These are phyloP conservation scores for Ambispora gerdemannii DNA, from an alignment of 192 early-diverging fungal genomes.

Conservation along the genomic window DNA sequence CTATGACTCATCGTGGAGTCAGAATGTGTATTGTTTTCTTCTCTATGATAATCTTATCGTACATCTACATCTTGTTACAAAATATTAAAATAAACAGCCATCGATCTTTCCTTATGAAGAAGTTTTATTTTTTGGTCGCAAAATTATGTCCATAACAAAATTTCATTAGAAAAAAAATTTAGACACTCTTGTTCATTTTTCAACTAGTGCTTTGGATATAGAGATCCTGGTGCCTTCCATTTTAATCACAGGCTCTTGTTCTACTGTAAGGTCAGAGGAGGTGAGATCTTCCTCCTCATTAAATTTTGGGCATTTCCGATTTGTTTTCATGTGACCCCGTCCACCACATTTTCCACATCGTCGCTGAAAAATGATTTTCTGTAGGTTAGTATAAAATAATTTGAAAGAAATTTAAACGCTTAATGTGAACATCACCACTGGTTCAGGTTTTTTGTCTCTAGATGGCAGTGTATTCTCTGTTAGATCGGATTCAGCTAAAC, in stretches of 20 bases:
- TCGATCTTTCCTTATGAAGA: neutral
- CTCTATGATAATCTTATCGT: too few species aligned
- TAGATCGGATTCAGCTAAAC: conserved; percentile 46
- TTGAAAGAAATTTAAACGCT: neutral
- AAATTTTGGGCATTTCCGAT: conserved; percentile 69
- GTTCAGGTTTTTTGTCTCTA: conserved; percentile 62
- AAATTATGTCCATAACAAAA: neutral
- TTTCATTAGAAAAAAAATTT: neutral
- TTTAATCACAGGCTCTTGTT: conserved; percentile 31
- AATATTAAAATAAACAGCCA: neutral
- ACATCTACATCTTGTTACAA: neutral
- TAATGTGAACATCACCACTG: conserved; percentile 35
- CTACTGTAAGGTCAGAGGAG: conserved; percentile 32
- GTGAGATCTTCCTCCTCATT: conserved; percentile 35
- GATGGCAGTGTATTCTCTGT: neutral
- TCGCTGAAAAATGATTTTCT: conserved; percentile 39
- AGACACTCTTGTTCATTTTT: neutral
- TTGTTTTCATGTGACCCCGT: conserved; percentile 86
- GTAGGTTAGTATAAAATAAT: neutral
- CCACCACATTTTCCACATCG: conserved; percentile 78
- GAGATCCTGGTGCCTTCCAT: conserved; percentile 33
- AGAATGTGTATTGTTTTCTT: too few species aligned
- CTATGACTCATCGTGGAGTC: too few species aligned
- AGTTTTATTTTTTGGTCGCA: neutral
- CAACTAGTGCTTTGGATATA: conserved; percentile 1